A percentile compares a stretch with the other conserved stretches of the same genome.
These are phyloP conservation scores for Blepharisma undulans DNA, from an alignment of 169 alveolate species.

Conservation along the genomic window DNA sequence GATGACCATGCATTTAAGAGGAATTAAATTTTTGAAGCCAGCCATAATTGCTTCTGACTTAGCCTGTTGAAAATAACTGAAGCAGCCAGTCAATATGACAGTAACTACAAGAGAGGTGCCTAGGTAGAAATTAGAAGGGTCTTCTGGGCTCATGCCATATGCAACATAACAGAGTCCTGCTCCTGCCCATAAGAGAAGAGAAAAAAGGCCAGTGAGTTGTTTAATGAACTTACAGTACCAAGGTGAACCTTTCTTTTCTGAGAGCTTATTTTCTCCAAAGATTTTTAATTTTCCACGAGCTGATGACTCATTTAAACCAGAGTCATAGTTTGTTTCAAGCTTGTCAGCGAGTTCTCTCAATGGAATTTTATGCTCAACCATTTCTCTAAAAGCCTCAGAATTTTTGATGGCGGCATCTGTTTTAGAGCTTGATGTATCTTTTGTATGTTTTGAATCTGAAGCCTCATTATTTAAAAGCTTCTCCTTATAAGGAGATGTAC, in stretches of 20 bases:
- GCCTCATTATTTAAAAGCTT: not conserved
- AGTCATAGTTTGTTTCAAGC: not conserved
- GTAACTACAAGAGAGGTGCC: conserved; percentile 72
- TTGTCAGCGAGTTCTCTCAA: not conserved
- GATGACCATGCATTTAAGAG: conserved; percentile 63
- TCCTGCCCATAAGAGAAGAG: conserved; percentile 83
- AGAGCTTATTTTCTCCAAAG: conserved; percentile 76
- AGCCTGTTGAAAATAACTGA: conserved; percentile 65
- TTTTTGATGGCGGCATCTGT: not conserved
- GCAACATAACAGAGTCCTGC: conserved; percentile 75
- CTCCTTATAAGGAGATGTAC: not conserved
- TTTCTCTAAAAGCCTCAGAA: not conserved
- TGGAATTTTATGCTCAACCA: not conserved
- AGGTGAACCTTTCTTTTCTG: conserved; percentile 78
- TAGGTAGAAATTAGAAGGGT: conserved; percentile 75
- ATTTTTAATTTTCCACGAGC: not conserved
- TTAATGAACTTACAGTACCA: conserved; percentile 69
- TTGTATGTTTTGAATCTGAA: not conserved
- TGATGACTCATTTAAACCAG: not conserved
- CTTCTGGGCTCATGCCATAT: conserved; percentile 67
- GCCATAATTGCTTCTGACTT: conserved; percentile 79
- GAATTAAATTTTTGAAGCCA: conserved; percentile 73
- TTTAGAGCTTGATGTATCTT: not conserved
- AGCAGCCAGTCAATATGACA: conserved; percentile 69
- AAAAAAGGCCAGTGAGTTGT: conserved; percentile 79